Evolutionary conservation across 2,329 filamentous ascomycete genomes (phyloP).

Genomic region (Pseudovirgaria hyperparasitica): DNA sequence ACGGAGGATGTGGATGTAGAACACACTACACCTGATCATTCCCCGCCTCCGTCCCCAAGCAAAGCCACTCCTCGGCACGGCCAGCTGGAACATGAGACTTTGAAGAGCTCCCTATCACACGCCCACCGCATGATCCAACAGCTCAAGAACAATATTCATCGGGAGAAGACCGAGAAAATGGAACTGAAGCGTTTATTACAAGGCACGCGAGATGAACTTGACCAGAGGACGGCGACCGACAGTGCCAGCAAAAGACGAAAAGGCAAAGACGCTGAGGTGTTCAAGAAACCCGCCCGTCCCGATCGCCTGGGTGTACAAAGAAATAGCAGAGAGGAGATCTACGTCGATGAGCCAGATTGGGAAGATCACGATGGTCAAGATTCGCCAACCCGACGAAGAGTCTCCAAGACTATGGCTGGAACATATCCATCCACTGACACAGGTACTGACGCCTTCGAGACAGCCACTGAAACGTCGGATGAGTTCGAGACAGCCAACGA

Average conservation of each 20-base stretch:
- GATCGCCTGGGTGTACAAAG: conserved; percentile 63
- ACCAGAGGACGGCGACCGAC: conserved; percentile 48
- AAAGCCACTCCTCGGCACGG: conserved; percentile 87
- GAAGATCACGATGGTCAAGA: conserved; percentile 61
- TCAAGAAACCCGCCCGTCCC: conserved; percentile 68
- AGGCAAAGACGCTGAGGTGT: conserved; percentile 41
- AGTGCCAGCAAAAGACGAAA: conserved; percentile 44
- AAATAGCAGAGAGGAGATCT: conserved; percentile 60
- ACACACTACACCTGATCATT: conserved; percentile 65
- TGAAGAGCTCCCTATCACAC: conserved; percentile 87
- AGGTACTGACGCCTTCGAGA: conserved; percentile 58
- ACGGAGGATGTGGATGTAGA: conserved; percentile 43
- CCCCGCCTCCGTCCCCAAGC: conserved; percentile 77
- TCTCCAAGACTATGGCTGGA: conserved; percentile 15
- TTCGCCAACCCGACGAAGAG: conserved; percentile 39
- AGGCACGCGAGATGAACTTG: conserved; percentile 86
- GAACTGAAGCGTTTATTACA: conserved; percentile 92
- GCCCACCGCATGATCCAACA: conserved; percentile 95
- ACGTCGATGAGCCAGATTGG: conserved; percentile 74
- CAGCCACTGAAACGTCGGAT: conserved; percentile 59
- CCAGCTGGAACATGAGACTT: conserved; percentile 85
- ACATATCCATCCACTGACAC: conserved; percentile 17
- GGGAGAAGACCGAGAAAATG: conserved; percentile 96
- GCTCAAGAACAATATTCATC: conserved; percentile 85
- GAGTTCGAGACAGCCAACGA: conserved; percentile 68